These are phyloP conservation scores for Pythium phragmiticola DNA, from an alignment of 352 stramenopile species.

Conservation along the genomic window DNA sequence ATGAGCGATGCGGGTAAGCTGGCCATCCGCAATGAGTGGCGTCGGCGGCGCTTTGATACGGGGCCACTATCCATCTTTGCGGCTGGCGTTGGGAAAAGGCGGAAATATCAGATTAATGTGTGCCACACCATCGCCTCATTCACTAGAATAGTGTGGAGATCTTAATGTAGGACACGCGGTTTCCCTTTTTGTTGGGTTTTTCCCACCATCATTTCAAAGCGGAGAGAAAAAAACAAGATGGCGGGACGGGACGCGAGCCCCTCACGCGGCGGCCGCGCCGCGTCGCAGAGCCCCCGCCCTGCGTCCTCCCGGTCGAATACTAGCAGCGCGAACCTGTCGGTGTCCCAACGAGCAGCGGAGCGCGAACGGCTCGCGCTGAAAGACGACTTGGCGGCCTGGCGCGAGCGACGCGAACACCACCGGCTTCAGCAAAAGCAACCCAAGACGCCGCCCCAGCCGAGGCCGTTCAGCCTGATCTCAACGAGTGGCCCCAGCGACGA, in stretches of 20 bases:
- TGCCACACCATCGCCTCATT: background rate
- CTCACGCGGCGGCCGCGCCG: slow-evolving; percentile 3
- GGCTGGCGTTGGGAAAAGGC: too few species aligned
- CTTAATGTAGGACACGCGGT: background rate
- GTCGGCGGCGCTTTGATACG: too few species aligned
- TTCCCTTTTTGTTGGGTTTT: slow-evolving; percentile 5
- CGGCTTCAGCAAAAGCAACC: slow-evolving; percentile 1
- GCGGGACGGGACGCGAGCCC: slow-evolving; percentile 13
- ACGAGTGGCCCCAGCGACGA: slow-evolving; percentile 11
- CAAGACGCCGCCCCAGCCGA: slow-evolving; percentile 1
- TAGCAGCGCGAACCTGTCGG: background rate
- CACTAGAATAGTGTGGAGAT: background rate
- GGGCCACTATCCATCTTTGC: too few species aligned
- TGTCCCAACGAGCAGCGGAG: background rate
- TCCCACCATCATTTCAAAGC: slow-evolving; percentile 4
- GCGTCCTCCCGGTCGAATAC: background rate
- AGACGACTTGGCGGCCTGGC: slow-evolving; percentile 17
- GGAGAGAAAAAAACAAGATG: background rate
- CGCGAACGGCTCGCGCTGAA: slow-evolving; percentile 7
- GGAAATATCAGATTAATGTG: background rate
- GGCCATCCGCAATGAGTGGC: too few species aligned
- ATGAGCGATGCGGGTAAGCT: too few species aligned
- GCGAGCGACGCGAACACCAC: slow-evolving; percentile 4
- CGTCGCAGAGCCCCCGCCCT: slow-evolving; percentile 15
- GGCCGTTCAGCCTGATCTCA: slow-evolving; percentile 6